phyloP scores from a whole-genome alignment of 2,329 filamentous ascomycete species.

The Cladophialophora immunda region DNA sequence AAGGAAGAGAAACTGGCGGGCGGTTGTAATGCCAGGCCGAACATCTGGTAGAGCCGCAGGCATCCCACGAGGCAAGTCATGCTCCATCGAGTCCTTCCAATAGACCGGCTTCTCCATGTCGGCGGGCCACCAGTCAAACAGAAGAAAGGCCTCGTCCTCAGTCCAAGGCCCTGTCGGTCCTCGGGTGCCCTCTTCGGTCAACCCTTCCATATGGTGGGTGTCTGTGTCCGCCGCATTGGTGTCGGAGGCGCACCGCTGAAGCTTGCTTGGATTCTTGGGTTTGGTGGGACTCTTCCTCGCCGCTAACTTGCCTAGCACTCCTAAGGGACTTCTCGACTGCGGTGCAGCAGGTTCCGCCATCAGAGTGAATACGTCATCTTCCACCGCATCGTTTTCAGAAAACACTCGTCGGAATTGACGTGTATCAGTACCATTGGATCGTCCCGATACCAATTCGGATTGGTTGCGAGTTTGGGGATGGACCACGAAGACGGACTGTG shows the following conservation, averaged over 20 bases:
- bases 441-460: neutral
- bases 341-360: neutral
- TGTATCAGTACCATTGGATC: neutral
- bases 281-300: slow-evolving; percentile 17
- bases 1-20: slow-evolving; percentile 33
- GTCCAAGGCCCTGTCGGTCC: slow-evolving; percentile 42
- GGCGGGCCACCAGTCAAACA: slow-evolving; percentile 41
- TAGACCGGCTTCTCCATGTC: slow-evolving; percentile 33
- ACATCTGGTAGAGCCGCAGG: slow-evolving; percentile 1
- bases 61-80: neutral
- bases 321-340: slow-evolving; percentile 18
- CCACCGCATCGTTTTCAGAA: slow-evolving; percentile 35
- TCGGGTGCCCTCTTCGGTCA: neutral
- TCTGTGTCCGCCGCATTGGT: slow-evolving; percentile 15
- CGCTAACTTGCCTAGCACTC: slow-evolving; percentile 22
- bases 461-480: neutral
- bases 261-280: slow-evolving; percentile 24
- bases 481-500: neutral
- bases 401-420: slow-evolving; percentile 33
- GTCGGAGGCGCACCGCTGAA: slow-evolving; percentile 32
- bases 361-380: slow-evolving; percentile 9
- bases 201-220: neutral
- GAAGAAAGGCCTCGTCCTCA: slow-evolving; percentile 37
- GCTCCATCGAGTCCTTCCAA: slow-evolving; percentile 15
- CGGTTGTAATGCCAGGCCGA: slow-evolving; percentile 32